phyloP scores from a whole-genome alignment of 306 rosid species.

The Vicia villosa region DNA sequence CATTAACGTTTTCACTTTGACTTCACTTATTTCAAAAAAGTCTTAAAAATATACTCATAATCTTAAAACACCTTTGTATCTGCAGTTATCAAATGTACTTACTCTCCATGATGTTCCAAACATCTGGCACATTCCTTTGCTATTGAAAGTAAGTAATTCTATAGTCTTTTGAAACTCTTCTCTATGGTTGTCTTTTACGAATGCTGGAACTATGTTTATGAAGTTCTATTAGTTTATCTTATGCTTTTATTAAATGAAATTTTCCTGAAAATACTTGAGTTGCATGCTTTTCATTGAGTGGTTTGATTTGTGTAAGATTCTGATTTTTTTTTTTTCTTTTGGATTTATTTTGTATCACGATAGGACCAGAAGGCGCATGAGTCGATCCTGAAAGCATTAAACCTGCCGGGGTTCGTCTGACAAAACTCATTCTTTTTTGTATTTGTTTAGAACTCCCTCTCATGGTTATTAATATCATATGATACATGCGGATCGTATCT shows the following conservation, averaged over 20 bases:
- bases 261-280: conserved; percentile 15
- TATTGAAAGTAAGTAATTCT: conserved; percentile 67
- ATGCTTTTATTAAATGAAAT: neutral
- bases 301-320: conserved; percentile 26
- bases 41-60: neutral
- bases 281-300: conserved; percentile 14
- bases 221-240: conserved; percentile 10
- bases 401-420: conserved; percentile 68
- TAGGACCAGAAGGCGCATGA: conserved; percentile 89
- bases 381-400: conserved; percentile 79
- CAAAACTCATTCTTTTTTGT: conserved; percentile 43
- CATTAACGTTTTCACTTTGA: conserved; percentile 23
- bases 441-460: conserved; percentile 13
- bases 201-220: conserved; percentile 6
- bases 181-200: conserved; percentile 15
- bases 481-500: neutral
- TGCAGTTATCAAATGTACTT: conserved; percentile 74
- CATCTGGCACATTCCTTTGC: conserved; percentile 95
- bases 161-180: neutral
- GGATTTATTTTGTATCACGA: conserved; percentile 37
- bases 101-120: conserved; percentile 94
- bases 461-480: neutral
- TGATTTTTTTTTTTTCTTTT: conserved; percentile 38
- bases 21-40: conserved; percentile 14
- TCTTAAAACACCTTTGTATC: conserved; percentile 24